Percentiles rank a stretch among this genome's conserved stretches.
These are phyloP conservation scores for Zymoseptoria tritici DNA, from an alignment of 2,329 filamentous ascomycete genomes.

Conservation along the genomic window DNA sequence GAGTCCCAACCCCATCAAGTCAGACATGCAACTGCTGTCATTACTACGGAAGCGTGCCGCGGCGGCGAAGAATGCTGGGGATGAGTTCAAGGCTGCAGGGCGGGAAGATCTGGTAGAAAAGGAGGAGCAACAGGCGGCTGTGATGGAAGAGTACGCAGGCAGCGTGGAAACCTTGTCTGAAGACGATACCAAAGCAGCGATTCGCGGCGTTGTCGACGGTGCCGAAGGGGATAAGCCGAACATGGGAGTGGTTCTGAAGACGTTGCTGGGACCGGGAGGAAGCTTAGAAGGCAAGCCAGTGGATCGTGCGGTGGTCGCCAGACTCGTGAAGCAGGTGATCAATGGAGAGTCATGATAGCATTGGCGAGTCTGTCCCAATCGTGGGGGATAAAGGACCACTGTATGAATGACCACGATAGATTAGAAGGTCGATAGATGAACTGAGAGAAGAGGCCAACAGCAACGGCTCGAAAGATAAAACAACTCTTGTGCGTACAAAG, in stretches of 20 bases:
- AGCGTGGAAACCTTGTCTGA: constrained; percentile 51
- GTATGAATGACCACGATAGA: no score
- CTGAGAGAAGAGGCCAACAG: no score
- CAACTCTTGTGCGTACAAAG: no score
- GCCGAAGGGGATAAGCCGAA: constrained; percentile 40
- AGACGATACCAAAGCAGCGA: constrained; percentile 51
- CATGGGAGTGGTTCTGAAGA: constrained; percentile 58
- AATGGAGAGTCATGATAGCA: not conserved
- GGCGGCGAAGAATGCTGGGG: constrained; percentile 50
- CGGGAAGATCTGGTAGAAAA: constrained; percentile 63
- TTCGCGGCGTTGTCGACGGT: constrained; percentile 46
- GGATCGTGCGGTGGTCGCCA: constrained; percentile 54
- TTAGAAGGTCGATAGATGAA: no score
- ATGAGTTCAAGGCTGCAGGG: constrained; percentile 57
- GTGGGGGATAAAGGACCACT: not conserved
- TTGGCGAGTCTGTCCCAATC: not conserved
- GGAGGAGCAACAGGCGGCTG: constrained; percentile 57
- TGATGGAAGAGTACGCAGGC: constrained; percentile 59
- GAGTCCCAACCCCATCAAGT: constrained; percentile 60
- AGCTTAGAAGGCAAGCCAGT: constrained; percentile 57
- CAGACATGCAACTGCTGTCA: constrained; percentile 60
- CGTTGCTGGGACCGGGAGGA: constrained; percentile 43
- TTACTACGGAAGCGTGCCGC: constrained; percentile 59
- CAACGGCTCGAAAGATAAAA: no score
- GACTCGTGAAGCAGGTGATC: constrained; percentile 46